Conservation (phyloP, 129 eudicot species). For the carrot (Daucus carota) region DNA sequence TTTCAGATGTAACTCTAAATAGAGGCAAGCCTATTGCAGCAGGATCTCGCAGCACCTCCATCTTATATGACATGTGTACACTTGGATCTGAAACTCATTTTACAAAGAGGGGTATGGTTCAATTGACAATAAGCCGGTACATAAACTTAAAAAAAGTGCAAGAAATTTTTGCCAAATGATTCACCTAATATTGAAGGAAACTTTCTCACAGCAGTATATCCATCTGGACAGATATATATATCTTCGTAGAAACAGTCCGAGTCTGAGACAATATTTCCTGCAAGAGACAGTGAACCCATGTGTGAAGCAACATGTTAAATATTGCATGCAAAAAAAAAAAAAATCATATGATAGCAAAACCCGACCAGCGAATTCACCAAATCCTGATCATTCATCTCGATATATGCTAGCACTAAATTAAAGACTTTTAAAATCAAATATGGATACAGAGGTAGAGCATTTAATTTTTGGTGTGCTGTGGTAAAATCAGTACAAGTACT, state of each 20-base stretch:
- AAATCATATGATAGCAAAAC: too few relatives aligned
- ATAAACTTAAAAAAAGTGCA: not conserved
- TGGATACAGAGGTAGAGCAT: not conserved
- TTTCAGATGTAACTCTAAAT: slow-evolving; percentile 69
- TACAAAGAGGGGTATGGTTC: not conserved
- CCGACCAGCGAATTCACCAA: not conserved
- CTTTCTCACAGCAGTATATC: slow-evolving; percentile 73
- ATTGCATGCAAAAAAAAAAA: not conserved
- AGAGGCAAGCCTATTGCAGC: slow-evolving; percentile 47
- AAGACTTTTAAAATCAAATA: not conserved
- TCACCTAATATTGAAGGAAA: slow-evolving; percentile 66
- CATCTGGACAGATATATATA: slow-evolving; percentile 57
- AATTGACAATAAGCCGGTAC: not conserved
- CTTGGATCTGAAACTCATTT: slow-evolving; percentile 47
- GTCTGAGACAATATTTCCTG: slow-evolving; percentile 62
- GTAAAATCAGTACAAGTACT: not conserved
- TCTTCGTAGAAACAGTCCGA: slow-evolving; percentile 42
- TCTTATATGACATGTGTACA: slow-evolving; percentile 42
- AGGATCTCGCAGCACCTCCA: slow-evolving; percentile 76
- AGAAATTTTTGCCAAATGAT: not conserved
- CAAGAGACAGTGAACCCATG: slow-evolving; percentile 17
- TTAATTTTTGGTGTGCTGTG: not conserved
- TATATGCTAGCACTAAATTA: not conserved
- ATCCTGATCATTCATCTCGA: not conserved
- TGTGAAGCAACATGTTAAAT: not conserved